Evolutionary conservation across 2,329 filamentous ascomycete species (phyloP).

Genomic region (Hymenotorrendiella dingleyae): DNA sequence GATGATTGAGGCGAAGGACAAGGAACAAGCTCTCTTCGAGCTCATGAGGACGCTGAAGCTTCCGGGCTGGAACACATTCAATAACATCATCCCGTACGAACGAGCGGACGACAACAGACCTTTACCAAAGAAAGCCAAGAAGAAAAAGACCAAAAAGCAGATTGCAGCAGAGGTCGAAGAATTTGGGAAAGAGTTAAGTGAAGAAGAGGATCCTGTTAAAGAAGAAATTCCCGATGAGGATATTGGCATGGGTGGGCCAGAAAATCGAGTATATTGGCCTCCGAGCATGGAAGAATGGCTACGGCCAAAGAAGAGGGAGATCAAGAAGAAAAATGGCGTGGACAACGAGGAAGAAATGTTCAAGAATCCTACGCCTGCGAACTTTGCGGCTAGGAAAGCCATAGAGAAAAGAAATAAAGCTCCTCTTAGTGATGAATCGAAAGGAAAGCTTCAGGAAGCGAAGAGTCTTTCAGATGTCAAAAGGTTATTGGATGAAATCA

Average conservation of each 20-base stretch:
- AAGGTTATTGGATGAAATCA: constrained; percentile 23
- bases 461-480: constrained; percentile 21
- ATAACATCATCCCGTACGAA: constrained; percentile 71
- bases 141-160: constrained; percentile 37
- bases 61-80: constrained; percentile 70
- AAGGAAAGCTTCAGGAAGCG: constrained; percentile 17
- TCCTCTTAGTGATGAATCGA: constrained; percentile 17
- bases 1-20: constrained; percentile 99
- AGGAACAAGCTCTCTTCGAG: constrained; percentile 93
- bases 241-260: constrained; percentile 77
- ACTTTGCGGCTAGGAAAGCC: constrained; percentile 24
- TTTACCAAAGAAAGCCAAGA: constrained; percentile 40
- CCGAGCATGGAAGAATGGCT: constrained; percentile 87
- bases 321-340: constrained; percentile 41
- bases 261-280: constrained; percentile 85
- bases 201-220: constrained; percentile 33
- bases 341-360: constrained; percentile 32
- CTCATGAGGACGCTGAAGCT: constrained; percentile 85
- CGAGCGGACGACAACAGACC: constrained; percentile 68
- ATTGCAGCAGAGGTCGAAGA: constrained; percentile 29
- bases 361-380: constrained; percentile 24
- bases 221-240: constrained; percentile 50
- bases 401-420: constrained; percentile 15
- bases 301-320: constrained; percentile 67
- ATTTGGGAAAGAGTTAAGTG: constrained; percentile 29